Base-by-base conservation (phyloP, 495 filamentous ascomycete species). In the Hypomontagnella monticulosa region DNA sequence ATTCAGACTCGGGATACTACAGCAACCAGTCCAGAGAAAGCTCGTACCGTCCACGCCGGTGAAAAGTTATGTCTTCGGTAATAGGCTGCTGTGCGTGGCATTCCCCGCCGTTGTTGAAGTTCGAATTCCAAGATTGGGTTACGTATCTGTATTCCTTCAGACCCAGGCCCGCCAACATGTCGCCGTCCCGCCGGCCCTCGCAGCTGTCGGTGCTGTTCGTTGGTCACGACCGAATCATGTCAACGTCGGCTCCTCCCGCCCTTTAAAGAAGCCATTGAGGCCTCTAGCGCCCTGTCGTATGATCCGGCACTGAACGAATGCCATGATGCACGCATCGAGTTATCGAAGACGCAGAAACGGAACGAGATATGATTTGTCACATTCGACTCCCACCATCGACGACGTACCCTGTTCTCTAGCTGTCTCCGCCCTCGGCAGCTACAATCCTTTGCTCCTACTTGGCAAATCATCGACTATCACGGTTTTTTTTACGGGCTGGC, bases 21-120 rank as follows among this genome's bases (percentile, higher is more conserved):
- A 84, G 80, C 58, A 61, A 73, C 50, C 72, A 75, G 23, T 84
- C 83, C 12, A 71, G 74, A 70, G 73, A 76, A 55, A 75, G 78
- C 72, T 82, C 78, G 0, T 65, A 68, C 41, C 51, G 63, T 40
- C 75, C 76, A 42, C 76, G 79, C 56, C 75, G 82, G 58, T 85
- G 82, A 85, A 83, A 74, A 54, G 72, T 84, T 43, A 59, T 78
- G 80, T 84, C 81, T 81, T 82, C 79, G 78, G 75, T 73, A 78
- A 80, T 78, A 75, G 79, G 77, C 68, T 80, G 71, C 71, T 77
- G 51, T 57, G 69, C 74, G 66, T 76, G 79, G 79, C 77, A 76
- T 75, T 76, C 76, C 48, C 76, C 75, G 41, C 77, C 80, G 51
- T 64, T 83, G 61, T 70, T 70, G 59, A 73, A 55, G 66, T 83